Conservation (phyloP, 257 asterid species). For the Nicotiana attenuata region DNA sequence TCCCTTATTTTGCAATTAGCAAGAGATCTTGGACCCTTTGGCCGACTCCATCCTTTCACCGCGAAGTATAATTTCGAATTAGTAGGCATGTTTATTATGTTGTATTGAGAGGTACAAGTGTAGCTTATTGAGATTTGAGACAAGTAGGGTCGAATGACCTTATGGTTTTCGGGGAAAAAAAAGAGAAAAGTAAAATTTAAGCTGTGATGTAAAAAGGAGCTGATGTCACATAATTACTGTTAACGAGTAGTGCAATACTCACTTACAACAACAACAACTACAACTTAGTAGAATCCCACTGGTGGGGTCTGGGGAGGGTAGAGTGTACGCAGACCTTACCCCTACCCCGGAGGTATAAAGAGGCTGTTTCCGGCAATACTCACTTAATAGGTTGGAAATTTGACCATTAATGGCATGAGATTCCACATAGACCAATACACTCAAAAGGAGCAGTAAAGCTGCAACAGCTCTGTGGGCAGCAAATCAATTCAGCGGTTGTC, state of each 20-base stretch:
- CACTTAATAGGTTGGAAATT: no score
- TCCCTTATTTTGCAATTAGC: neutral
- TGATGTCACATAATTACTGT: neutral
- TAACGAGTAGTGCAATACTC: neutral
- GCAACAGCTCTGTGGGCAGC: constrained; percentile 99
- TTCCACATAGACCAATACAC: neutral
- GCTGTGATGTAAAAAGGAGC: neutral
- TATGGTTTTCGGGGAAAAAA: no score
- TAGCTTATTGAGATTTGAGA: neutral
- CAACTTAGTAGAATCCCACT: no score
- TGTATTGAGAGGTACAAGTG: neutral
- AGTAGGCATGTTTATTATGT: neutral
- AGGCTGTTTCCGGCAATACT: no score
- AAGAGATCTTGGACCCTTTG: neutral
- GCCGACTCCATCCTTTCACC: neutral
- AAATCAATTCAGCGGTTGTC: constrained; percentile 76
- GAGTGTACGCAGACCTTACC: no score
- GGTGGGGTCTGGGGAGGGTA: no score
- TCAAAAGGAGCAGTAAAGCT: constrained; percentile 84
- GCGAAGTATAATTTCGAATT: neutral
- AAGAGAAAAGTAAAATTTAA: no score
- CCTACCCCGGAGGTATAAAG: no score
- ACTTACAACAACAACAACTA: no score
- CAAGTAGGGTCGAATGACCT: neutral
- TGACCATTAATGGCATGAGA: neutral